Base-by-base conservation (phyloP, 2,329 filamentous ascomycete species). In the Xylogone sp. region DNA sequence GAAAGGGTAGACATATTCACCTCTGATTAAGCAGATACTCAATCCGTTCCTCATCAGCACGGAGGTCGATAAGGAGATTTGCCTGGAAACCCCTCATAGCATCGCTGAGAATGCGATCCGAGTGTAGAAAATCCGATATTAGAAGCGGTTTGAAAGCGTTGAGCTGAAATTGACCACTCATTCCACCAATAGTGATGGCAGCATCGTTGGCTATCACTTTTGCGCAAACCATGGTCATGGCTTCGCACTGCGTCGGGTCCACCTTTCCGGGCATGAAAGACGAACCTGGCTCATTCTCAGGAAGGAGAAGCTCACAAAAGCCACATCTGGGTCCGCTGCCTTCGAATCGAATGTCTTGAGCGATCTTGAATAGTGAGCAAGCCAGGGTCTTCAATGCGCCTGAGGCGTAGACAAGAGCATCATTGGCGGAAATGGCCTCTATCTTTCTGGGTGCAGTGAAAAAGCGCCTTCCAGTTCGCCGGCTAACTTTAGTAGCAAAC, bases 181-280 rank as follows among this genome's bases (percentile, higher is more conserved):
- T 95, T 67, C 93, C 94, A 57, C 91, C 90, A 63, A 97, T 90
- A 27, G 93, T 97, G 55, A 90, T 86, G 31, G 94, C 90, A 49
- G 91, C 87, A 69, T 97, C 86, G 81, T 99, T 99, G 67, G 94
- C 94, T 82, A 97, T 96, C 56, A 99, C 93, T 74, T 99, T 94
- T 18, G 90, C 84, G 77, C 93, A 97, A 54, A 97, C 79, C 94
- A 99, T 99, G 63, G 94, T 97, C 70, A 99, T 77, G 56, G 91
- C 89, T 79, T 99, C 94, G 75, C 91, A 96, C 76, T 99, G 94
- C 27, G 94, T 99, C 29, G 94, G 94, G 79, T 99, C 97, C 70
- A 99, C 94, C 79, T 99, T 99, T 66, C 94, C 94, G 43, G 94
- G 94, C 94, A 99, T 99, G 78, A 99, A 97, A 63, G 89, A 95